Evolutionary conservation across 129 eudicot genomes (phyloP).

Genomic region (Chrysanthemum lavandulifolium): DNA sequence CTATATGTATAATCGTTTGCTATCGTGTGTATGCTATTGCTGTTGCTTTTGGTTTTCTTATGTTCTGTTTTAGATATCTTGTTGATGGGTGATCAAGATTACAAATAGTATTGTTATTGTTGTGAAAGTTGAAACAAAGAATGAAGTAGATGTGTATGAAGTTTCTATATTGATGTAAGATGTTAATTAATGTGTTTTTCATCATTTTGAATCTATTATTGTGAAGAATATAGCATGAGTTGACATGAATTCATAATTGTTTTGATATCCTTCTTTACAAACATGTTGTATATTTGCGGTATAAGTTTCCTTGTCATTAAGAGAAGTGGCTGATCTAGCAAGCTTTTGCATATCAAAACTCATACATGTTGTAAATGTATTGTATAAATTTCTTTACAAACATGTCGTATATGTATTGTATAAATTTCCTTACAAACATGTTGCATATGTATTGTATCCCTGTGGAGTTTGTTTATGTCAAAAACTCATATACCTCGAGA

Average conservation of each 20-base stretch:
- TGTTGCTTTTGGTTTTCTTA: not conserved
- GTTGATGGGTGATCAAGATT: conserved; percentile 19
- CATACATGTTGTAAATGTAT: no score
- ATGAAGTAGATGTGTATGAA: conserved; percentile 26
- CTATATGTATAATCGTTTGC: not conserved
- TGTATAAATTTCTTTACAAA: no score
- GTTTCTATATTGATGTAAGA: conserved; percentile 25
- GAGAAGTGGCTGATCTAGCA: no score
- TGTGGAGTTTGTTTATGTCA: no score
- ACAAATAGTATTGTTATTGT: conserved; percentile 17
- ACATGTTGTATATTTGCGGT: no score
- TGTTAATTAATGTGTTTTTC: conserved; percentile 12
- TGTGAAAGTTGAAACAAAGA: conserved; percentile 33
- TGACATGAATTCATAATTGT: conserved; percentile 6
- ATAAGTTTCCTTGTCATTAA: no score
- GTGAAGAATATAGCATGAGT: conserved; percentile 24
- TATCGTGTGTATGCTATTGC: not conserved
- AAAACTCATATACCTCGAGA: no score
- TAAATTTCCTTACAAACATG: no score
- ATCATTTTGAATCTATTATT: conserved; percentile 17
- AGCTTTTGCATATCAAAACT: no score
- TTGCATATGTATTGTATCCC: no score
- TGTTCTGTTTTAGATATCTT: not conserved
- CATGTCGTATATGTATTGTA: no score
- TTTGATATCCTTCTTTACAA: not conserved